These are phyloP conservation scores for Piper betle DNA, from an alignment of 164 flowering plant genomes.

Conservation along the genomic window DNA sequence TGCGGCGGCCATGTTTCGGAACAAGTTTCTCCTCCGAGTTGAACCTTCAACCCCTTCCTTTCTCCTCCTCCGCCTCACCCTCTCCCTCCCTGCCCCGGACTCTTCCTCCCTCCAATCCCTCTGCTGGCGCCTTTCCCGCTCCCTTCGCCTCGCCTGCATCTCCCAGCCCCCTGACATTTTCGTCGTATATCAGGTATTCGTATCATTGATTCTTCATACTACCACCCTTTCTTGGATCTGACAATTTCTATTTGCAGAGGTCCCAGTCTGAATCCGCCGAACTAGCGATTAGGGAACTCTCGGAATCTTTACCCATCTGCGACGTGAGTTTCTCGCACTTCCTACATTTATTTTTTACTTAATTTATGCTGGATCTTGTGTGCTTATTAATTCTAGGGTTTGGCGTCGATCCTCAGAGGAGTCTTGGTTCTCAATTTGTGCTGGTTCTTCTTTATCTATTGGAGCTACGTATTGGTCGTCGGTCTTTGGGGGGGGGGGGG, in stretches of 20 bases:
- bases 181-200: slow-evolving; percentile 6
- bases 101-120: slow-evolving; percentile 1
- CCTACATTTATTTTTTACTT: too few relatives aligned
- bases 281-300: slow-evolving; percentile 1
- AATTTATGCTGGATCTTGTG: too few relatives aligned
- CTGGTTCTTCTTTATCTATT: too few relatives aligned
- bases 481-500: too few relatives aligned
- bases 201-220: neutral
- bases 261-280: slow-evolving; percentile 1
- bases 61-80: neutral
- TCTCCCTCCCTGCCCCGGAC: neutral
- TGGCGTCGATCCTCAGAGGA: too few relatives aligned
- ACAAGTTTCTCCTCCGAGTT: neutral
- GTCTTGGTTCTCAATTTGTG: too few relatives aligned
- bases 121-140: slow-evolving; percentile 11
- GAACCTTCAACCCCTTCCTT: neutral
- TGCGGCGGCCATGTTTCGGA: neutral
- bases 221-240: neutral
- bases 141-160: slow-evolving; percentile 8
- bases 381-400: too few relatives aligned
- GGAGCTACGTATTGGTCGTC: too few relatives aligned
- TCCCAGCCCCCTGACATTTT: slow-evolving; percentile 4
- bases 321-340: neutral
- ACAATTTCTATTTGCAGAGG: neutral
- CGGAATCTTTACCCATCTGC: slow-evolving; percentile 2